Base-by-base conservation (phyloP, 441 rosid genomes). In the Adansonia rubrostipa region DNA sequence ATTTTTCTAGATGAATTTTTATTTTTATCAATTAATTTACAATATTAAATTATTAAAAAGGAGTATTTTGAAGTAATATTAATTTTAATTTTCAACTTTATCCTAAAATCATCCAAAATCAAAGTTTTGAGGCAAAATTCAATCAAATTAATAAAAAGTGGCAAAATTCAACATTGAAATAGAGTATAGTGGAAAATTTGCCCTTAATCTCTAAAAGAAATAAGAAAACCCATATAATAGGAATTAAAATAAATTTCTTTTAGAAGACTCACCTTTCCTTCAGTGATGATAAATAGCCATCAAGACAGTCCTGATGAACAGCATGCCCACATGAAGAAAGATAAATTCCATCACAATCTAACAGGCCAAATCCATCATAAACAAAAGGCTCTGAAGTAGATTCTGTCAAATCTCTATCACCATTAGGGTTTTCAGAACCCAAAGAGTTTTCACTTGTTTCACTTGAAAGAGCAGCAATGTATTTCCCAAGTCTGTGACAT, bases 271-370 rank as follows among this genome's bases (percentile, higher is more conserved):
- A 87, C 99, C 99, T 93, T 79, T 97, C 99, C 90, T 76, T 91
- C 89, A 97, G 82, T n/a, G 99, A 97, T 13, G 85, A 86, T 62
- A 97, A 80, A 85, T 97, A 97, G 65, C 96, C 93, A 75, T 93
- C 93, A 64, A 92, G 96, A 80, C 99, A 97, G 72, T 80, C 85
- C 82, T 95, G 97, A 88, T 97, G 99, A 81, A 95, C 99, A 11
- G 98, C 92, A 91, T 97, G 99, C 71, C 99, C 97, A 85, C 99
- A 97, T 68, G 99, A 92, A 42, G 96, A 95, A 78, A 95, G 88
- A 89, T 88, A 82, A 84, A 97, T 81, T 40, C 99, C 99, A 84
- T 94, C 99, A 84, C 96, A 92, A 81, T 89, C 96, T 45, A 79
- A 82, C 47, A 92, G 98, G 74, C 93, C 91, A 85, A 93, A 87